Base-by-base conservation (phyloP, 176 grass and related monocot species). In the Carex littledalei region DNA sequence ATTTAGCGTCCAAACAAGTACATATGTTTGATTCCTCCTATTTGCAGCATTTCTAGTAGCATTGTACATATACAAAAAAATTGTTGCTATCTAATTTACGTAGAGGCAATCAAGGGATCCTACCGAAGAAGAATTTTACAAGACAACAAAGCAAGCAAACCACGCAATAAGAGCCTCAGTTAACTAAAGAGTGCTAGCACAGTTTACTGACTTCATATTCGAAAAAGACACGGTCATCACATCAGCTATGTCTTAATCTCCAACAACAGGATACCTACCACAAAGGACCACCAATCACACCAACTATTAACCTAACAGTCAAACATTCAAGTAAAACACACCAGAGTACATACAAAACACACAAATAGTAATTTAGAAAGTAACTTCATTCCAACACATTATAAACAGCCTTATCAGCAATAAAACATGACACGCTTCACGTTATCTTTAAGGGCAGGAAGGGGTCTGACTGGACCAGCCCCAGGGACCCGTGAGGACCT, bases 391-490 rank as follows among this genome's bases (percentile, higher is more conserved):
- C 13, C 41, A 59, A 65, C 56, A 83, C 55, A 65, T 63, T 65
- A 68, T 37, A 18, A 67, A 55, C 81, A 66, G 43, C 7, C 17
- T 17, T 31, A 78, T 92, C 84, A 97, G 63, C 94, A 97, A 63
- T 97, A 97, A 79, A 94, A 97, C 94, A 97, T 97, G 64, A 94
- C 94, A 18, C 17, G 92, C 85, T 97, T 97, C 8, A 97, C 92
- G 29, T 90, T 97, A 63, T 97, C 94, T 80, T 94, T 94, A 16
- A 97, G 87, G 1, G 87, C 87, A 0, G 94, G 94, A 71, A 97
- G 94, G n/a, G 94, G 92, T 60, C 73, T 89, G 24, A 97, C 94
- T n/a, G 86, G 70, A 61, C 47, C 89, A 26, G 39, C 62, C 11
- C 78, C 39, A 4, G 87, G 32, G 0, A 86, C 64, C 1, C 94